phyloP scores from a whole-genome alignment of 2,329 filamentous ascomycete species.

The Bipolaris sorokiniana region DNA sequence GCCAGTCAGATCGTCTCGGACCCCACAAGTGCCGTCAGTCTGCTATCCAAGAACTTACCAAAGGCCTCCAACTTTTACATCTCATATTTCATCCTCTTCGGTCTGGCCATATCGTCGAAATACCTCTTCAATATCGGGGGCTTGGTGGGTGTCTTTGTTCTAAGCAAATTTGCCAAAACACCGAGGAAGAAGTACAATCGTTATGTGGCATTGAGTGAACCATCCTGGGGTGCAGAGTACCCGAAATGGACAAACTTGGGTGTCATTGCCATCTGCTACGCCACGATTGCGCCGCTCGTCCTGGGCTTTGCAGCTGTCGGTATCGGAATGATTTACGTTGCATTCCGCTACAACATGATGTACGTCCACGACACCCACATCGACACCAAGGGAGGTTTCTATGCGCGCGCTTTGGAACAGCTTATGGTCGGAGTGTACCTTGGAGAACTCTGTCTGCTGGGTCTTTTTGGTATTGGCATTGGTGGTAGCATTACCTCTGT shows the following conservation, averaged over 20 bases:
- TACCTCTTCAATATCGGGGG: conserved; percentile 77
- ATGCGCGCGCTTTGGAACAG: conserved; percentile 55
- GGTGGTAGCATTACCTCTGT: conserved; percentile 42
- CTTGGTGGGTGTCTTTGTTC: conserved; percentile 81
- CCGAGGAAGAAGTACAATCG: conserved; percentile 48
- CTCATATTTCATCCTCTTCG: conserved; percentile 91
- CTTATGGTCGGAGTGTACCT: conserved; percentile 57
- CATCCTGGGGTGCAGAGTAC: conserved; percentile 54
- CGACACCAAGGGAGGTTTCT: conserved; percentile 56
- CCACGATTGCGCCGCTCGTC: conserved; percentile 56
- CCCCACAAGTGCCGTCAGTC: conserved; percentile 64
- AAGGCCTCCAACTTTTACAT: conserved; percentile 94
- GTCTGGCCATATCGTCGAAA: conserved; percentile 50
- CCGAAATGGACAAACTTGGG: conserved; percentile 56
- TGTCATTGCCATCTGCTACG: conserved; percentile 55
- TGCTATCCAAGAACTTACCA: conserved; percentile 78
- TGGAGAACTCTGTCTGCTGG: conserved; percentile 55
- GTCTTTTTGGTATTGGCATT: conserved; percentile 52
- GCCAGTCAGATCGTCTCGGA: conserved; percentile 63
- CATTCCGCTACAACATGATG: conserved; percentile 57
- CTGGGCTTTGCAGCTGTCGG: conserved; percentile 55
- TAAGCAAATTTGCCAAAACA: conserved; percentile 65
- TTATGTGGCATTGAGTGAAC: conserved; percentile 49
- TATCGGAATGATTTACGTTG: conserved; percentile 54
- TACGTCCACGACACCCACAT: conserved; percentile 56